Base-by-base conservation (phyloP, 2,329 filamentous ascomycete genomes). In the Aspergillus sp. region DNA sequence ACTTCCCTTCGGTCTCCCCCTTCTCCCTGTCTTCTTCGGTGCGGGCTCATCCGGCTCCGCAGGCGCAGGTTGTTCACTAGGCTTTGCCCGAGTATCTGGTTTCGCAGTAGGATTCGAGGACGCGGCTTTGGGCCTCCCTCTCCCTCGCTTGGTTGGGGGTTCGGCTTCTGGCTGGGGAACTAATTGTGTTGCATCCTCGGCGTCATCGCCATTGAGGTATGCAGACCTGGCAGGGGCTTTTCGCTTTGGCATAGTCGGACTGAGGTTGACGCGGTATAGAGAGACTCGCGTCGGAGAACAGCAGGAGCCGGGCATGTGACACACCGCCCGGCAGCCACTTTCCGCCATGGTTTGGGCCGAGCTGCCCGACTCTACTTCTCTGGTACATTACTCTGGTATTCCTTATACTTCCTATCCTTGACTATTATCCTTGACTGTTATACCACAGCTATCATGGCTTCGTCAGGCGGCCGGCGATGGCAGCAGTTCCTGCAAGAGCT, bases 151-250 rank as follows among this genome's bases (percentile, higher is more conserved):
- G 33, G 55, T 41, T 14, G 62, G 53, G 35, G 50, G 55, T 44
- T 61, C 49, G 47, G 40, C 26, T 45, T 34, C 24, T 52, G 45
- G 15, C 51, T 52, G 35, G 51, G 48, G 32, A 53, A 27, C 47
- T n/a, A 55, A 40, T 40, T 55, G 47, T 37, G 52, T 49, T 5
- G 57, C 42, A 33, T 64, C 60, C 22, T 67, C 62, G 40, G 57
- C 56, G 24, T 72, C 68, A 10, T 66, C 68, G 29, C 65, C 66
- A 7, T 69, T 46, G 14, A 71, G n/a, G n/a, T n/a, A 44, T 7
- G 58, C 61, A 20, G 67, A 67, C 11, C 61, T 64, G 20, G 62
- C 48, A 10, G 53, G 40, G 5, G 53, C 57, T 39, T 66, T 66
- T 28, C 59, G 45, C 41, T 63, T 64, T 7, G 60, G 56, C 58